These are phyloP conservation scores for Platismatia glauca DNA, from an alignment of 495 filamentous ascomycete genomes.

Conservation along the genomic window DNA sequence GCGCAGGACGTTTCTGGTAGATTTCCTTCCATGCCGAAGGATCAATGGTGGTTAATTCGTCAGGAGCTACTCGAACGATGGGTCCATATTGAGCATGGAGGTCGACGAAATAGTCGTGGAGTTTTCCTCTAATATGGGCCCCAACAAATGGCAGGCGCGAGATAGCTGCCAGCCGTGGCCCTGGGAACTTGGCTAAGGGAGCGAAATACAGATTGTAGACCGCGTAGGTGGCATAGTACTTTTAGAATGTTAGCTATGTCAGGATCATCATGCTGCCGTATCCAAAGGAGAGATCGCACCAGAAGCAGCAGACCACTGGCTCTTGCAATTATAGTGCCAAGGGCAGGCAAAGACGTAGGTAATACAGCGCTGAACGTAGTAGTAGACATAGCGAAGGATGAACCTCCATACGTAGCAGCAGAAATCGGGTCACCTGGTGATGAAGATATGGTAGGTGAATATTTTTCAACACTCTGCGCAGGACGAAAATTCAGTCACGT, in stretches of 20 bases:
- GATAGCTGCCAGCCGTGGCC: slow-evolving; percentile 13
- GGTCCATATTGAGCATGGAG: slow-evolving; percentile 37
- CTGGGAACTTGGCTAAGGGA: slow-evolving; percentile 24
- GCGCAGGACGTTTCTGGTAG: background rate
- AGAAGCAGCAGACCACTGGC: background rate
- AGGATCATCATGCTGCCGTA: background rate
- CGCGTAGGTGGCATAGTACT: background rate
- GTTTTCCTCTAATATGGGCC: background rate
- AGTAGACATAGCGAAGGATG: background rate
- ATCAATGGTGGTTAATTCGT: slow-evolving; percentile 28
- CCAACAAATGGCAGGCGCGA: slow-evolving; percentile 11
- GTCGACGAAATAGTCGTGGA: slow-evolving; percentile 1
- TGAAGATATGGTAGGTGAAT: background rate
- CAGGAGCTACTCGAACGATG: slow-evolving; percentile 43
- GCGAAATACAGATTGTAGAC: slow-evolving; percentile 29
- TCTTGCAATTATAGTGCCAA: background rate
- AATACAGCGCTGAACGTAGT: background rate
- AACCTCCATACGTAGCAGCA: background rate
- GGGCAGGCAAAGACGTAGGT: background rate
- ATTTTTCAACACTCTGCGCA: background rate
- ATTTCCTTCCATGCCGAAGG: slow-evolving; percentile 15
- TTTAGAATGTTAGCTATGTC: background rate
- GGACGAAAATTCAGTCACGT: background rate
- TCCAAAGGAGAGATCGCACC: background rate
- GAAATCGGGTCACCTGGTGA: background rate